Percentiles rank a stretch among this genome's conserved stretches.
These are phyloP conservation scores for Pseudogymnoascus sp. DNA, from an alignment of 2,329 filamentous ascomycete species.

Conservation along the genomic window DNA sequence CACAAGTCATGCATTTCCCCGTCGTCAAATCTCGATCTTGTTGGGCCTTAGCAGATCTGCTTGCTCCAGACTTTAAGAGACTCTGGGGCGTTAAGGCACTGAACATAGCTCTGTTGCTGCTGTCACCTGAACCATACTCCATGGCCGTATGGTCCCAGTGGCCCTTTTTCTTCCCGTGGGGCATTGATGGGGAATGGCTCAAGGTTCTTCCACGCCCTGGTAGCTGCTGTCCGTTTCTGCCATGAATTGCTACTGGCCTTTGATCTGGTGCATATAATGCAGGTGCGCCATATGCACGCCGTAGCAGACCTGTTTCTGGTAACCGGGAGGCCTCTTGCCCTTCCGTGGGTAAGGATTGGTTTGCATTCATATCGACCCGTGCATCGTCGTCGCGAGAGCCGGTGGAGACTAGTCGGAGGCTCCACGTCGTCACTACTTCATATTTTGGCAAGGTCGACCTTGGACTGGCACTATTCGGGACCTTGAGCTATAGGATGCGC, in stretches of 20 bases:
- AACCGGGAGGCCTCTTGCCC: not conserved
- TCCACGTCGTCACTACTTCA: not conserved
- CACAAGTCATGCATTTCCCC: slow-evolving; percentile 81
- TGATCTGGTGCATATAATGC: not conserved
- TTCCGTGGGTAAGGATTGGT: not conserved
- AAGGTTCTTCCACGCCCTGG: slow-evolving; percentile 44
- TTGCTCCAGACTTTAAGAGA: slow-evolving; percentile 22
- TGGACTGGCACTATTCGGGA: not conserved
- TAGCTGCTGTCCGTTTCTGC: slow-evolving; percentile 10
- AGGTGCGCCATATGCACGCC: not conserved
- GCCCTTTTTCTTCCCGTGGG: slow-evolving; percentile 53
- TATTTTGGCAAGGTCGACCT: not conserved
- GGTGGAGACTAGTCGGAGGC: not conserved
- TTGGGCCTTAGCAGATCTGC: slow-evolving; percentile 25
- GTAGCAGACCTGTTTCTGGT: not conserved
- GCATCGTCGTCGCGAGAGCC: not conserved
- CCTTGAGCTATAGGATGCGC: not conserved
- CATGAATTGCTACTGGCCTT: not conserved
- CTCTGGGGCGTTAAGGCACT: slow-evolving; percentile 13
- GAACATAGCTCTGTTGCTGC: slow-evolving; percentile 31
- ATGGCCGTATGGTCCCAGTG: slow-evolving; percentile 32
- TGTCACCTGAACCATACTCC: slow-evolving; percentile 41
- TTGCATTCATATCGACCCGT: not conserved
- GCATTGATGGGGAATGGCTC: slow-evolving; percentile 72
- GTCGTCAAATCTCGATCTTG: slow-evolving; percentile 54